These are phyloP conservation scores for Kodamaea sagamina DNA, from an alignment of 805 yeast genomes.

Conservation along the genomic window DNA sequence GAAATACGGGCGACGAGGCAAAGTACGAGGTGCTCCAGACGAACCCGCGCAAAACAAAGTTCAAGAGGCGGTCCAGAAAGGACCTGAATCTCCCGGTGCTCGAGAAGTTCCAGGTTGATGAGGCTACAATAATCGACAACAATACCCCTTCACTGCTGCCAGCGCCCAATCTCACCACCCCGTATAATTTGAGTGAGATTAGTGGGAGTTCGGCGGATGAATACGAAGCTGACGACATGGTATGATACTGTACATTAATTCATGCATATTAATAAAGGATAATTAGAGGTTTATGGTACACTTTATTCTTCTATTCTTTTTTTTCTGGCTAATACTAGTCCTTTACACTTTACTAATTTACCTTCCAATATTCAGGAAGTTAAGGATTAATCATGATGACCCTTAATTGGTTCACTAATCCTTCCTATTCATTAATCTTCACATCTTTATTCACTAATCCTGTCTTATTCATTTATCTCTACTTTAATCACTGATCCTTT, in stretches of 20 bases:
- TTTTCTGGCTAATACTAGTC: no score
- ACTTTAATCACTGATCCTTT: no score
- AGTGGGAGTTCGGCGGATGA: conserved; percentile 11
- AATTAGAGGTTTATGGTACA: no score
- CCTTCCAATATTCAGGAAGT: no score
- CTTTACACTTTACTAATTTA: no score
- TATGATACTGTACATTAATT: conserved; percentile 7
- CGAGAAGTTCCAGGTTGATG: conserved; percentile 30
- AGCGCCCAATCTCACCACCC: background rate
- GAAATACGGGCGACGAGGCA: conserved; percentile 5
- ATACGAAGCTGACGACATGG: conserved; percentile 12
- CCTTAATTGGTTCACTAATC: no score
- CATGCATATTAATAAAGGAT: background rate
- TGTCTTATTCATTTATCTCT: no score
- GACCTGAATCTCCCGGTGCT: conserved; percentile 53
- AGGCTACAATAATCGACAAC: conserved; percentile 8
- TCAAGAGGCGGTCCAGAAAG: conserved; percentile 49
- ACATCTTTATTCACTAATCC: no score
- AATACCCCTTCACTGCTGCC: conserved; percentile 4
- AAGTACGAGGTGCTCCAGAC: conserved; percentile 8
- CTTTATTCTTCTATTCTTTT: no score
- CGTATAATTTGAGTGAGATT: conserved; percentile 4
- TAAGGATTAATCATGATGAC: no score
- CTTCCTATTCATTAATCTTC: no score
- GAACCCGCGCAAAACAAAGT: conserved; percentile 9